Percentiles rank a stretch among this genome's conserved stretches.
Conservation (phyloP, 2,329 filamentous ascomycete species). For the Aspergillus cejpii region DNA sequence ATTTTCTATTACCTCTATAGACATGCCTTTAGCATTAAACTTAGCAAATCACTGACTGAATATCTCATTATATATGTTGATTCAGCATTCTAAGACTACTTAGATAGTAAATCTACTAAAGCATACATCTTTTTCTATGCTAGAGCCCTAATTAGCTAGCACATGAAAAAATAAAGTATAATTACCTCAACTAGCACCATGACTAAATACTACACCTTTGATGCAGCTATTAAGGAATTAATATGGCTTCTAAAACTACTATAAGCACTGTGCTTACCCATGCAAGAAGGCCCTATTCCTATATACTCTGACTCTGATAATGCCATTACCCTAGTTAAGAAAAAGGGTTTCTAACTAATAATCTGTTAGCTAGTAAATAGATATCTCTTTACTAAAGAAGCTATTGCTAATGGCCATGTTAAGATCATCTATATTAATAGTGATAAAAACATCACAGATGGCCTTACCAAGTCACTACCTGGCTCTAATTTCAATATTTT, state of each 20-base stretch:
- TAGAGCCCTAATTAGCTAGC: background rate
- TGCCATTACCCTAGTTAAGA: no score
- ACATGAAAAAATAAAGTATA: background rate
- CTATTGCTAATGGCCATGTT: no score
- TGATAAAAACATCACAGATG: no score
- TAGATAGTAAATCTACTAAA: background rate
- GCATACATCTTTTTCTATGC: background rate
- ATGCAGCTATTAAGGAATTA: background rate
- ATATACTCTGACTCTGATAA: no score
- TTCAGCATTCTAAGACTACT: background rate
- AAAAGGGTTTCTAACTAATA: no score
- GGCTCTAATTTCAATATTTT: no score
- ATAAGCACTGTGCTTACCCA: background rate
- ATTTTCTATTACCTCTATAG: background rate
- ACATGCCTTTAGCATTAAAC: background rate
- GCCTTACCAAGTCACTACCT: no score
- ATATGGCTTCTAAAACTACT: background rate
- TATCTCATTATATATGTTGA: background rate
- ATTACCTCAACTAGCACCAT: background rate
- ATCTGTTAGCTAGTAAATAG: no score
- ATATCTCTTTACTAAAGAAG: no score
- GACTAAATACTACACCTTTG: background rate
- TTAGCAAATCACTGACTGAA: background rate
- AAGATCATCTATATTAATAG: no score
- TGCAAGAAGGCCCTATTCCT: no score